These are phyloP conservation scores for Colletotrichum agaves DNA, from an alignment of 2,329 filamentous ascomycete genomes.

Conservation along the genomic window DNA sequence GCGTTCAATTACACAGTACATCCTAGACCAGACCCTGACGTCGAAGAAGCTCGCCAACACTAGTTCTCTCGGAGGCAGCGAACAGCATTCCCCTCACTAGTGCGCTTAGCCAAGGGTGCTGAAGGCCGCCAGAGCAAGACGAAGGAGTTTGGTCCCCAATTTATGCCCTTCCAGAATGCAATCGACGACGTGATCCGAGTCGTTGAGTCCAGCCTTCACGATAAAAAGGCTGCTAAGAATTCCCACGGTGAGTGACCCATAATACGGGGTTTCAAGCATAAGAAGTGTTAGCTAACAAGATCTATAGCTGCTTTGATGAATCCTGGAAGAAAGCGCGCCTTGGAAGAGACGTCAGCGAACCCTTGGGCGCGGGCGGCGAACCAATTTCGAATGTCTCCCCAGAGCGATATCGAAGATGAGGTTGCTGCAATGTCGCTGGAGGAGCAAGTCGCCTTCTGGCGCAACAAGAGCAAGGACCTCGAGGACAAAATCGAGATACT, in stretches of 20 bases:
- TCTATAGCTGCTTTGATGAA: no score
- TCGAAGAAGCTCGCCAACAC: background rate
- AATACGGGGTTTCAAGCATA: no score
- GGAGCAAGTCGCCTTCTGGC: background rate
- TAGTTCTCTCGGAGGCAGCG: background rate
- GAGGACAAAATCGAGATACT: background rate
- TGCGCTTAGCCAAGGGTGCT: background rate
- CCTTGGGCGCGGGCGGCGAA: no score
- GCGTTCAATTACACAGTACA: no score
- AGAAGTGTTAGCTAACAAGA: no score
- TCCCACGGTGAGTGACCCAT: background rate
- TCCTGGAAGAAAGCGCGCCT: no score
- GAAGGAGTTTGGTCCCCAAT: background rate
- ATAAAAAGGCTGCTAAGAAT: background rate
- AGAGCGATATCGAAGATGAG: background rate
- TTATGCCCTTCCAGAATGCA: background rate
- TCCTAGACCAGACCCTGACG: background rate
- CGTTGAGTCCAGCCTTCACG: background rate
- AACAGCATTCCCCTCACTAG: constrained; percentile 1
- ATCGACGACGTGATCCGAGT: background rate
- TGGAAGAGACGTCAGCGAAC: no score
- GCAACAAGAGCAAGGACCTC: no score
- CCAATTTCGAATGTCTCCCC: no score
- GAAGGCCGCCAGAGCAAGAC: background rate
- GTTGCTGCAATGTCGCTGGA: background rate